Conservation (phyloP, 768 basidiomycete genomes). For the Cyclocybe cylindracea region DNA sequence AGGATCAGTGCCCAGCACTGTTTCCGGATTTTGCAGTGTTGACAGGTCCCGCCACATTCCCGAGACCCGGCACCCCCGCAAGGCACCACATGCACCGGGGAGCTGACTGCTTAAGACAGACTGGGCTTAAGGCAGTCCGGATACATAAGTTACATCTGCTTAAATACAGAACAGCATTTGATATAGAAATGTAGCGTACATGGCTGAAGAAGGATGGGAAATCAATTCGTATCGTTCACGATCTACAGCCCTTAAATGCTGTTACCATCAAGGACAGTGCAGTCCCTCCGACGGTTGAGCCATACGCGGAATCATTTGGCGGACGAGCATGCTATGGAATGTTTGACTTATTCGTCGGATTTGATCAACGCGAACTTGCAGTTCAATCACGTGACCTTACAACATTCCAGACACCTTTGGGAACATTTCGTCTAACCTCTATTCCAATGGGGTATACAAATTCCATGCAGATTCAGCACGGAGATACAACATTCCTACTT, state of each 20-base stretch:
- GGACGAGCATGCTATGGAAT: slow-evolving; percentile 13
- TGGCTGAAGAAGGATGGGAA: slow-evolving; percentile 34
- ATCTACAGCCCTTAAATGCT: slow-evolving; percentile 35
- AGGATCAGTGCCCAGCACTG: no score
- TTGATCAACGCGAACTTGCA: slow-evolving; percentile 10
- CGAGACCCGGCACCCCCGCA: no score
- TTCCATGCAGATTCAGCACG: slow-evolving; percentile 32
- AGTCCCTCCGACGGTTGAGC: slow-evolving; percentile 27
- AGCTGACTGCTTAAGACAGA: no score
- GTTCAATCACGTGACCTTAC: slow-evolving; percentile 26
- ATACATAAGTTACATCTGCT: no score
- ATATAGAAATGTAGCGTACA: no score
- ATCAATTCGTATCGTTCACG: slow-evolving; percentile 31
- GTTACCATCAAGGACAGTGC: slow-evolving; percentile 31
- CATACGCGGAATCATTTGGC: slow-evolving; percentile 20
- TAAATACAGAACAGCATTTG: no score
- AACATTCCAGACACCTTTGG: slow-evolving; percentile 27
- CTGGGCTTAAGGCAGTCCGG: no score
- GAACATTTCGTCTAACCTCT: slow-evolving; percentile 17
- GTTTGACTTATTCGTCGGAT: slow-evolving; percentile 4
- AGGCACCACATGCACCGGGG: no score
- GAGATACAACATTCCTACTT: slow-evolving; percentile 18
- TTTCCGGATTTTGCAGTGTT: no score
- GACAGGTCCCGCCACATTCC: no score
- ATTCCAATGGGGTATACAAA: slow-evolving; percentile 35